Conservation (phyloP, 2,329 filamentous ascomycete species). For the Curvularia hawaiiensis region DNA sequence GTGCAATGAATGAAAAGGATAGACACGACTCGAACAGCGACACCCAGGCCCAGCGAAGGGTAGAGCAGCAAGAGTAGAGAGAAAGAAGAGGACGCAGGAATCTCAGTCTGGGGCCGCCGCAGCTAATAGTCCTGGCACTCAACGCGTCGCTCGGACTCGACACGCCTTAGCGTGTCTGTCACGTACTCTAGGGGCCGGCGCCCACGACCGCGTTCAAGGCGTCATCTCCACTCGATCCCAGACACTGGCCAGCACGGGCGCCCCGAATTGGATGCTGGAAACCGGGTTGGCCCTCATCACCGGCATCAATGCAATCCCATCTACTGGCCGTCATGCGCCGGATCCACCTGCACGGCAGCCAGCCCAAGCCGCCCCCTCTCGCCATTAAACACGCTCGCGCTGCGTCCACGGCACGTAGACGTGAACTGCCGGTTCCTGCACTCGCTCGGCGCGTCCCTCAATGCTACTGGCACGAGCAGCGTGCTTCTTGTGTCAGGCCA, state of each 20-base stretch:
- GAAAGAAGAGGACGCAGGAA: constrained; percentile 11
- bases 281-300: constrained; percentile 3
- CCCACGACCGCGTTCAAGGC: constrained; percentile 24
- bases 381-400: constrained; percentile 5
- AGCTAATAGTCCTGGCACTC: constrained; percentile 24
- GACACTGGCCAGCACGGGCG: constrained; percentile 24
- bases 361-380: background rate
- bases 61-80: constrained; percentile 1
- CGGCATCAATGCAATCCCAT: constrained; percentile 2
- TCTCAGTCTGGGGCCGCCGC: constrained; percentile 15
- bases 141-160: constrained; percentile 26
- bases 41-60: constrained; percentile 1
- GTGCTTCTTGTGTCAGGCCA: constrained; percentile 2
- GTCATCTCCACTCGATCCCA: constrained; percentile 15
- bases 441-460: constrained; percentile 16
- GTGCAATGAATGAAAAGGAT: background rate
- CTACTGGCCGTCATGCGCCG: constrained; percentile 7
- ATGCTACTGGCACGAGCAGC: constrained; percentile 6
- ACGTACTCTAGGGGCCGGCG: constrained; percentile 18
- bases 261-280: constrained; percentile 7
- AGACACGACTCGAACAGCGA: background rate
- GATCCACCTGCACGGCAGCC: constrained; percentile 7
- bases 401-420: constrained; percentile 4
- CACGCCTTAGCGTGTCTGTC: constrained; percentile 30
- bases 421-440: constrained; percentile 5